Percentiles rank a stretch among this genome's conserved stretches.
phyloP scores from a whole-genome alignment of 2,329 filamentous ascomycete genomes.

The Ophiostoma himal-ulmi region DNA sequence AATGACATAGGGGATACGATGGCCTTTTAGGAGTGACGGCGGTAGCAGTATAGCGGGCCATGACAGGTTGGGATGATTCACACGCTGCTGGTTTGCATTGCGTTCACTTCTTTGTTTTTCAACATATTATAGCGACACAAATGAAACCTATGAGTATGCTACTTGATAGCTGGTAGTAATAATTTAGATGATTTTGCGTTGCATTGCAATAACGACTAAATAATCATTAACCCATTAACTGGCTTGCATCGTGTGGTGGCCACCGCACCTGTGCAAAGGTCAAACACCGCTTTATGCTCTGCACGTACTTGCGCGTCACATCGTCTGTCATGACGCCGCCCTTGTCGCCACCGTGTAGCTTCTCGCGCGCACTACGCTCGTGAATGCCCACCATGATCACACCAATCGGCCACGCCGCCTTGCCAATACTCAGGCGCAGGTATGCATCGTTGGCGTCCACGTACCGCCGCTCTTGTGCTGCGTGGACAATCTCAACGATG shows the following conservation, averaged over 20 bases:
- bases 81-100: neutral
- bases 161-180: neutral
- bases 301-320: constrained; percentile 87
- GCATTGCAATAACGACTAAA: neutral
- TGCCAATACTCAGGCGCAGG: constrained; percentile 84
- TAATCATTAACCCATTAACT: constrained; percentile 74
- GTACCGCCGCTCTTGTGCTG: constrained; percentile 84
- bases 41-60: neutral
- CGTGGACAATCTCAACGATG: constrained; percentile 84
- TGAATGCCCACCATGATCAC: constrained; percentile 99
- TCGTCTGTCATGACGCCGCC: constrained; percentile 98
- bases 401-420: constrained; percentile 97
- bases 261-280: constrained; percentile 96
- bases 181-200: neutral
- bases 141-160: neutral
- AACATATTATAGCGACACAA: neutral
- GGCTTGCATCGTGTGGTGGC: constrained; percentile 86
- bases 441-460: constrained; percentile 97
- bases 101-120: neutral
- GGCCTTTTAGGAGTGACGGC: too few species aligned
- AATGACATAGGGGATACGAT: neutral
- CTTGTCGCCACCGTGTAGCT: constrained; percentile 79
- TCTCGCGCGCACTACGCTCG: constrained; percentile 91
- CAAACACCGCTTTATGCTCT: constrained; percentile 94
- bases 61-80: too few species aligned